Percentiles rank a stretch among this genome's conserved stretches.
Evolutionary conservation across 2,329 filamentous ascomycete genomes (phyloP).

Genomic region (Aspergillus sp.): DNA sequence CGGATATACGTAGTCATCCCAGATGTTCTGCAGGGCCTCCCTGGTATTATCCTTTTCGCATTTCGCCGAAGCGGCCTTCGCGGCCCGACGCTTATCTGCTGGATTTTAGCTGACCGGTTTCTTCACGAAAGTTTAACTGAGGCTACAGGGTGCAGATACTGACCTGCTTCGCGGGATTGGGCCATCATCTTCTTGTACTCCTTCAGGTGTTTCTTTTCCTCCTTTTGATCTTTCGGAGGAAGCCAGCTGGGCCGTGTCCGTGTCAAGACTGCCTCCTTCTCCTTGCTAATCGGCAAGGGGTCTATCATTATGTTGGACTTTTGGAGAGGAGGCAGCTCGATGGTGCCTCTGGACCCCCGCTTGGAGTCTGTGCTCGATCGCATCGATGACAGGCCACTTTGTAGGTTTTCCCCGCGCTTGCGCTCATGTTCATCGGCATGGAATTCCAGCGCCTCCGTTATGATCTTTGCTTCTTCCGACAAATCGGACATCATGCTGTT

Average conservation of each 20-base stretch:
- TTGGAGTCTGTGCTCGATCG: constrained; percentile 40
- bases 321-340: constrained; percentile 60
- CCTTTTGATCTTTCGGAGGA: constrained; percentile 73
- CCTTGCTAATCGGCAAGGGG: constrained; percentile 64
- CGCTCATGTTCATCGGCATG: constrained; percentile 53
- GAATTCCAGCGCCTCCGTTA: constrained; percentile 60
- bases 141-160: constrained; percentile 18
- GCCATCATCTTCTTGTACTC: constrained; percentile 67
- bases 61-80: constrained; percentile 47
- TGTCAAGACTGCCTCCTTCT: constrained; percentile 64
- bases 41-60: constrained; percentile 53
- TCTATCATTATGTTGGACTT: constrained; percentile 65
- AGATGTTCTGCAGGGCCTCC: constrained; percentile 57
- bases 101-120: constrained; percentile 11
- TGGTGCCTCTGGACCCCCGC: constrained; percentile 34
- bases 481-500: constrained; percentile 57
- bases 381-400: constrained; percentile 42
- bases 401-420: constrained; percentile 47
- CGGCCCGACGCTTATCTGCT: constrained; percentile 50
- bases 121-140: background rate
- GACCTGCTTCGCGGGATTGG: constrained; percentile 58
- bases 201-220: constrained; percentile 84
- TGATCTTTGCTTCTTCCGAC: constrained; percentile 59
- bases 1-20: constrained; percentile 61
- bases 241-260: constrained; percentile 68